phyloP scores from a whole-genome alignment of 2,329 filamentous ascomycete genomes.

The Calonectria pteridis region DNA sequence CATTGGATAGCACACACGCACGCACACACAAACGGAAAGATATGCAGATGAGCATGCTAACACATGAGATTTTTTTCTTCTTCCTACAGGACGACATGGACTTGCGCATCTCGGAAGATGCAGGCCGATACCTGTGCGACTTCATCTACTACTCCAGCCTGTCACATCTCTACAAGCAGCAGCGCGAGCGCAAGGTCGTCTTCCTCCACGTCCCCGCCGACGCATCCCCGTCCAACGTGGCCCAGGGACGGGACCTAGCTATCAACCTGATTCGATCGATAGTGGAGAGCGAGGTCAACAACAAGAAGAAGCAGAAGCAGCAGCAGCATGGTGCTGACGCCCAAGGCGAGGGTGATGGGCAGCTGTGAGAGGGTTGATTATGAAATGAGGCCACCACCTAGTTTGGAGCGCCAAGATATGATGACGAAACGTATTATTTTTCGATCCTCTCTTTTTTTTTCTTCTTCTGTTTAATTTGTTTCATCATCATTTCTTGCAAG shows the following conservation, averaged over 20 bases:
- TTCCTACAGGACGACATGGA: slow-evolving; percentile 53
- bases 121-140: slow-evolving; percentile 81
- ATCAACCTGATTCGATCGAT: slow-evolving; percentile 69
- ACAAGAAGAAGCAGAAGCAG: slow-evolving; percentile 28
- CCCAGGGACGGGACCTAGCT: slow-evolving; percentile 63
- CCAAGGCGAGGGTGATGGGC: not conserved
- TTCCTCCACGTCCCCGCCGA: slow-evolving; percentile 81
- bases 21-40: not conserved
- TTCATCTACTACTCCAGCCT: slow-evolving; percentile 82
- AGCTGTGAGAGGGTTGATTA: slow-evolving; percentile 7
- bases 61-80: not conserved
- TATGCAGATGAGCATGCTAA: not conserved
- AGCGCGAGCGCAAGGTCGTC: slow-evolving; percentile 64
- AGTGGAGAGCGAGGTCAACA: slow-evolving; percentile 61
- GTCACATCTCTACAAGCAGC: slow-evolving; percentile 64
- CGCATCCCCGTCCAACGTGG: slow-evolving; percentile 61
- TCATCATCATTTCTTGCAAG: not conserved
- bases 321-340: not conserved
- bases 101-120: slow-evolving; percentile 74
- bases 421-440: not conserved
- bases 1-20: not conserved
- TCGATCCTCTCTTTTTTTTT: not conserved
- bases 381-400: not conserved
- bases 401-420: not conserved
- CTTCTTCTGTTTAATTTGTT: not conserved